Evolutionary conservation across 2,329 filamentous ascomycete species (phyloP).

Genomic region (Harringtonia aguacate): DNA sequence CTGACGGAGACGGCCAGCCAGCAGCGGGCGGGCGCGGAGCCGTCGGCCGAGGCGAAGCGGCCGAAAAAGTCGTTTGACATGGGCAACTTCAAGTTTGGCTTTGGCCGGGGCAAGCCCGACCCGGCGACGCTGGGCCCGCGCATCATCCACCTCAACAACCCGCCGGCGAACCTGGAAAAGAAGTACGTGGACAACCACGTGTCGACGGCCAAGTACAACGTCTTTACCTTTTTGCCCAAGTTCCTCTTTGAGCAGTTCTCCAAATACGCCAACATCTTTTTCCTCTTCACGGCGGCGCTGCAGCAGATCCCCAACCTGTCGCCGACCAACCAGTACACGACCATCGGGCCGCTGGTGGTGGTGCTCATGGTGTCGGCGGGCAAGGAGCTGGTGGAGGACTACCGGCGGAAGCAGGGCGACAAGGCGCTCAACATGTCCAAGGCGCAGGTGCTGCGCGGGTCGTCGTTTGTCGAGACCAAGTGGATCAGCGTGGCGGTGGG

Average conservation of each 20-base stretch:
- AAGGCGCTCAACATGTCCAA: conserved; percentile 80
- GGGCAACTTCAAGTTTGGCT: conserved; percentile 83
- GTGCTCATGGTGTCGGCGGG: conserved; percentile 90
- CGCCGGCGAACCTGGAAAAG: conserved; percentile 77
- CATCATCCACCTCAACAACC: conserved; percentile 93
- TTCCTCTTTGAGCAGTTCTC: conserved; percentile 98
- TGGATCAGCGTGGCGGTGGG: conserved; percentile 93
- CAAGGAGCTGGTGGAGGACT: conserved; percentile 92
- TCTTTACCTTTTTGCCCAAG: conserved; percentile 87
- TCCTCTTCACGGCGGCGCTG: conserved; percentile 89
- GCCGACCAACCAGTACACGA: conserved; percentile 91
- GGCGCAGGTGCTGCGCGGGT: conserved; percentile 72
- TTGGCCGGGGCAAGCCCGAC: conserved; percentile 74
- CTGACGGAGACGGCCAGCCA: conserved; percentile 61
- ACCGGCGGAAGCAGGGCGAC: conserved; percentile 79
- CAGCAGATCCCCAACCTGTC: conserved; percentile 95
- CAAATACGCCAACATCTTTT: conserved; percentile 98
- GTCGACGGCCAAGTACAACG: conserved; percentile 95
- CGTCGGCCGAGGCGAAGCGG: conserved; percentile 10
- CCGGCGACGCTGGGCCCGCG: conserved; percentile 84
- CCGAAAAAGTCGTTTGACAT: conserved; percentile 52
- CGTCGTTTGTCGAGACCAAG: conserved; percentile 72
- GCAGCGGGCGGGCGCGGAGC: conserved; percentile 28
- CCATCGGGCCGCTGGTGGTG: conserved; percentile 84
- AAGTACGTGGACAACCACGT: conserved; percentile 96